A percentile compares a stretch with the other conserved stretches of the same genome.
Conservation (phyloP, 441 rosid genomes). For the Bruguiera hainesii region DNA sequence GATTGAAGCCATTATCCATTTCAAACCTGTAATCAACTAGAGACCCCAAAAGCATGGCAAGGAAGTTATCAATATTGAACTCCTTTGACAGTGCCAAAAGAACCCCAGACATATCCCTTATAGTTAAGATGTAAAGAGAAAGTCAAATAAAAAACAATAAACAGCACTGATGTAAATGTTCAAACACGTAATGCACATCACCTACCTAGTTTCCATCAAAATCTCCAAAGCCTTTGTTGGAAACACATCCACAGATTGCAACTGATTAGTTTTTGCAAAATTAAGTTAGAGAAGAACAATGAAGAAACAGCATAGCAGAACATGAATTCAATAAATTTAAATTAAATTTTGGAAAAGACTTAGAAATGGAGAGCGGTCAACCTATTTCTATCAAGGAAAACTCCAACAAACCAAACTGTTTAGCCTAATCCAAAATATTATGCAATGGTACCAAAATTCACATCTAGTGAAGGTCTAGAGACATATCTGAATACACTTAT, state of each 20-base stretch:
- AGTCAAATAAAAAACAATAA: conserved; percentile 14
- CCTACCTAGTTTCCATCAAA: conserved; percentile 69
- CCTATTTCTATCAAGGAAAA: background rate
- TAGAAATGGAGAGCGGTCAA: background rate
- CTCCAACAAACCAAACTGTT: background rate
- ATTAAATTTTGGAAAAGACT: background rate
- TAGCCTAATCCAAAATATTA: background rate
- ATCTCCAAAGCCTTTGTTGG: conserved; percentile 76
- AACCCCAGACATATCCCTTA: conserved; percentile 64
- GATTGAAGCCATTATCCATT: conserved; percentile 17
- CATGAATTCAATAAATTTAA: background rate
- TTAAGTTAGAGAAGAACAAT: conserved; percentile 22
- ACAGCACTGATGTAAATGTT: background rate
- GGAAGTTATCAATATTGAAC: conserved; percentile 76
- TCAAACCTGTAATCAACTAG: conserved; percentile 66
- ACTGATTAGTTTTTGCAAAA: conserved; percentile 41
- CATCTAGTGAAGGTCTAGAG: background rate
- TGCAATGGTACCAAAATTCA: background rate
- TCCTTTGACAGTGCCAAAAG: conserved; percentile 68
- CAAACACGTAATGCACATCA: conserved; percentile 9
- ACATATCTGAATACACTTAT: no score
- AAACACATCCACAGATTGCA: conserved; percentile 56
- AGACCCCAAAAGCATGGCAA: conserved; percentile 60
- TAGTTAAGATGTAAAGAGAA: conserved; percentile 13
- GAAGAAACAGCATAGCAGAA: conserved; percentile 6